Conservation (phyloP, 164 flowering plant species). For the Brasenia schreberi region DNA sequence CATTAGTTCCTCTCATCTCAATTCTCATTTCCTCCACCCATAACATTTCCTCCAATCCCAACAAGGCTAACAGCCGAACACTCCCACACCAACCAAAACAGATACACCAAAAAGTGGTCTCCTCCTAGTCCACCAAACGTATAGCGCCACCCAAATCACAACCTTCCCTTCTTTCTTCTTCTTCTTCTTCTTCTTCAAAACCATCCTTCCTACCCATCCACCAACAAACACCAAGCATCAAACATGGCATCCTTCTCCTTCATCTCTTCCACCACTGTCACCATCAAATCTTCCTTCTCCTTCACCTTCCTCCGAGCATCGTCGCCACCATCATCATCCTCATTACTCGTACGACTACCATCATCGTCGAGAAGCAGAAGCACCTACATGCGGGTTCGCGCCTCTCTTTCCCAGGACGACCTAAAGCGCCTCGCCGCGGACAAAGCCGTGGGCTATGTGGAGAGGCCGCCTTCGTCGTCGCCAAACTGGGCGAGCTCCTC, state of each 20-base stretch:
- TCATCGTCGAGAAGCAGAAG: neutral
- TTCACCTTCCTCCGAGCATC: neutral
- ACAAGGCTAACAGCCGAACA: too few species aligned
- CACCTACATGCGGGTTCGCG: neutral
- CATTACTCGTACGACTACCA: neutral
- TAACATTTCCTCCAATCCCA: neutral
- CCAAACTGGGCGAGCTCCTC: constrained; percentile 7
- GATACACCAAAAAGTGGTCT: too few species aligned
- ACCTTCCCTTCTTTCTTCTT: neutral
- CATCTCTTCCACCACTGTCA: neutral
- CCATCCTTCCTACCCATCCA: neutral
- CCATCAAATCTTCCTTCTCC: neutral
- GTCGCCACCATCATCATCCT: neutral
- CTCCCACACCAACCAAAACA: too few species aligned
- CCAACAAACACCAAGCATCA: neutral
- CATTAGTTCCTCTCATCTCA: too few species aligned
- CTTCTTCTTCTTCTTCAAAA: neutral
- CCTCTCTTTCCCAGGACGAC: constrained; percentile 8
- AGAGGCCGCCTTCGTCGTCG: constrained; percentile 6
- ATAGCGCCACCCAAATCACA: neutral
- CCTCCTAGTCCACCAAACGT: neutral
- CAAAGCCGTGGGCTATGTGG: constrained; percentile 8
- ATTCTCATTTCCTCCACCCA: too few species aligned
- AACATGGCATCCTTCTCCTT: neutral
- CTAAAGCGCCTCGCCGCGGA: constrained; percentile 9